A percentile compares a stretch with the other conserved stretches of the same genome.
Evolutionary conservation across 805 yeast species (phyloP).

Genomic region (Candida broadrunensis): DNA sequence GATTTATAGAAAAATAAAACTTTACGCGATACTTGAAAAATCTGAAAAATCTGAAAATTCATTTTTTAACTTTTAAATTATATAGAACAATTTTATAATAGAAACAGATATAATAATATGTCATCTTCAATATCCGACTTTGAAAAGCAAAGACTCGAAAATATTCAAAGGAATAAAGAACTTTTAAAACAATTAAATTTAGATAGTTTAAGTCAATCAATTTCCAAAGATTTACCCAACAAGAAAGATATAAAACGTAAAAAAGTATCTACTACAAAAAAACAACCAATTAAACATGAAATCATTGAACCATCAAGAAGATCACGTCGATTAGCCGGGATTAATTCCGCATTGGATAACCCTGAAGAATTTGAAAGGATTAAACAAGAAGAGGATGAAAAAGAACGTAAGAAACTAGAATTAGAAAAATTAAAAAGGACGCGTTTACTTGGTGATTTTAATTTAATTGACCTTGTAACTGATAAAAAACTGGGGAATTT

Average conservation of each 20-base stretch:
- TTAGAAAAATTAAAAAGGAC: constrained; percentile 51
- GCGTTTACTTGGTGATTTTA: constrained; percentile 64
- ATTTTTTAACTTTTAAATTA: too few relatives aligned
- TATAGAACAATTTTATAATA: too few relatives aligned
- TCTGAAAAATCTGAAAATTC: too few relatives aligned
- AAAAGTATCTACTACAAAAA: constrained; percentile 13
- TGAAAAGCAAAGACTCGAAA: constrained; percentile 68
- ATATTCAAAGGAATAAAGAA: constrained; percentile 80
- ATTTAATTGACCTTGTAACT: constrained; percentile 55
- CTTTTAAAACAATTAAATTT: constrained; percentile 70
- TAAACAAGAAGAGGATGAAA: constrained; percentile 35
- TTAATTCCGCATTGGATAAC: constrained; percentile 47
- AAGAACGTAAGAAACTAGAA: constrained; percentile 30
- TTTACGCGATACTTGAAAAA: too few relatives aligned
- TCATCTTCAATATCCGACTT: constrained; percentile 49
- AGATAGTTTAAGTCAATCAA: constrained; percentile 52
- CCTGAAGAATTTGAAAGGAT: constrained; percentile 36
- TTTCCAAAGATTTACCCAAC: constrained; percentile 44
- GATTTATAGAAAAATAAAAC: constrained; percentile 13
- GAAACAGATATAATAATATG: too few relatives aligned
- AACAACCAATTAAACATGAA: constrained; percentile 12
- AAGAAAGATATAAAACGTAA: constrained; percentile 21
- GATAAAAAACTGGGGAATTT: constrained; percentile 36
- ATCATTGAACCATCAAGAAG: constrained; percentile 58
- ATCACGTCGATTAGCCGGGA: constrained; percentile 78